Base-by-base conservation (phyloP, 805 yeast species). In the Candida sithepensis region DNA sequence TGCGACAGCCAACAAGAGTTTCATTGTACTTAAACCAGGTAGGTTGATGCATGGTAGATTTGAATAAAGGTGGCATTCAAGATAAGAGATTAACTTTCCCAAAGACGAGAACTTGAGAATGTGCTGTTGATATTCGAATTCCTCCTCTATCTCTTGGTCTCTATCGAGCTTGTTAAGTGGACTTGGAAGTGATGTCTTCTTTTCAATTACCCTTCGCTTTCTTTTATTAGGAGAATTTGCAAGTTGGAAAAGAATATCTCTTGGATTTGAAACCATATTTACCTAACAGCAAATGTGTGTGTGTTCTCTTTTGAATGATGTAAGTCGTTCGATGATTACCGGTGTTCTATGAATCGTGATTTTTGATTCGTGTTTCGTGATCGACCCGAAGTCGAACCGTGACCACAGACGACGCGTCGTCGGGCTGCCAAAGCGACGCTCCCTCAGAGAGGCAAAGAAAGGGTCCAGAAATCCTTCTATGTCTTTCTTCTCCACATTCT, bases 1-100 rank as follows among this genome's bases (percentile, higher is more conserved):
- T 0, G 65, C 66, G 22, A 73, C 48, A 1, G 78, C 69, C 41
- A 74, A 58, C 10, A 74, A 43, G 1, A 67, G 60, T 21, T 65
- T 54, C 6, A 71, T 40, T 2, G 69, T 59, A 23, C 66, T 64
- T 20, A 62, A 54, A 1, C 69, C 65, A 0, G 77, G 76, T 9
- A 59, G 50, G 18, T 55, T 51, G 21, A 65, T 40, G 1, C 21
- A 23, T 5, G 69, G 68, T 3, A 58, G 46, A 26, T 59, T 57
- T 14, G 47, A 48, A 40, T 55, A 47, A 2, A 64, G 45, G 1
- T 57, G 56, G 6, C 58, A 55, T 50, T 73, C 76, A 7, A 73
- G 44, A 37, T 63, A 63, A 7, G 63, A 50, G 2, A 74, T 44
- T n/a, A 73, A 45, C 55, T 64, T 62, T 42, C 67, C 71, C 52